Evolutionary conservation across 768 basidiomycete genomes (phyloP), one percentile per base, ranked within the genome.

Genomic region (Austroboletus eburneus): DNA sequence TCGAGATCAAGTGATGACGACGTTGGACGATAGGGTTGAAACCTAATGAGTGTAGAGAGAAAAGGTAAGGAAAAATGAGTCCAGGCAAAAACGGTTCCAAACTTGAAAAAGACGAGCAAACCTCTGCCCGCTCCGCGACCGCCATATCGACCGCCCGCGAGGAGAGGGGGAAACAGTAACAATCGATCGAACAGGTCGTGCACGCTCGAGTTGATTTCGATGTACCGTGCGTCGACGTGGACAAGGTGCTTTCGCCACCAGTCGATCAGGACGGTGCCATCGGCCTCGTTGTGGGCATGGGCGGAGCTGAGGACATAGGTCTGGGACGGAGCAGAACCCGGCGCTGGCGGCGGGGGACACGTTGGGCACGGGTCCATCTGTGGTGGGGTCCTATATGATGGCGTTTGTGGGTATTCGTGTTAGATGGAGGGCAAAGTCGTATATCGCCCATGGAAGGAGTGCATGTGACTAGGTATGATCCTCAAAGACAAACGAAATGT

Each of bases 391-490:
- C 0, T 74, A 68, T 17, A 83, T 67, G 50, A 81, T 78, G 1
- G 82, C 78, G 38, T 81, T 79, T 32, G 83, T 56, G 0, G 83
- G 83, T 38, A 81, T 69, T 4, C 69, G 67, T 1, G 73, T 67
- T 4, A 77, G 74, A 18, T 79, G 72, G 43, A 81, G 66, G 0
- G 75, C 67, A 45, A 77, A 72, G 50, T 75, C 77, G 49, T 81
- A 79, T 1, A 80, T 42, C 3, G 78, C 76, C 59, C 77, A 81
- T 3, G 75, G 74, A 23, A 79, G 60, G 3, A 79, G 75, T 0
- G 67, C 51, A 39, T 74, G 76, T 0, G 81, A 80, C 80, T 80
- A 83, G 29, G 70, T 71, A 47, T 80, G 81, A 55, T 81, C 79
- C 48, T 81, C 77, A 46, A 83, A 85, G 2, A 83, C 80, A 46